Evolutionary conservation across 2,329 filamentous ascomycete species (phyloP).

Genomic region (Diaporthe amygdali): DNA sequence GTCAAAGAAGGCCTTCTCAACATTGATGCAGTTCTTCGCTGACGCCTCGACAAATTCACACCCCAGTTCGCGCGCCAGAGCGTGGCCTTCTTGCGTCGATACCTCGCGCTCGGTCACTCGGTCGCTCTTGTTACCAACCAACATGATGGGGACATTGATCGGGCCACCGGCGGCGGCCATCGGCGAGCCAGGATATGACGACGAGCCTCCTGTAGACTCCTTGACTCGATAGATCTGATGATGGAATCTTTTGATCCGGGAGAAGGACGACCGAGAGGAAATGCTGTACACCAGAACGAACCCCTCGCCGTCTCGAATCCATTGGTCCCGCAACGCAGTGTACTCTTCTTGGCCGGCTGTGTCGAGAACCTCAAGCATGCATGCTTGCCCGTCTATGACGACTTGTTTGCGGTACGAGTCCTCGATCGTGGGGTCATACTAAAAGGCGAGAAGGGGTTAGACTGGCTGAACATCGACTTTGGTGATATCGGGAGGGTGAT

Average conservation of each 20-base stretch:
- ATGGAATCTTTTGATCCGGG: constrained; percentile 93
- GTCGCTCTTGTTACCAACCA: constrained; percentile 98
- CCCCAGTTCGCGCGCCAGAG: constrained; percentile 86
- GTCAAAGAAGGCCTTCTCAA: constrained; percentile 98
- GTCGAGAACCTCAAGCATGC: constrained; percentile 97
- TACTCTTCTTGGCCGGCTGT: constrained; percentile 99
- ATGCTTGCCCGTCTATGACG: constrained; percentile 92
- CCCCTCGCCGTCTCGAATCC: constrained; percentile 97
- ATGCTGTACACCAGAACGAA: constrained; percentile 99
- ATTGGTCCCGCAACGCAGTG: constrained; percentile 94
- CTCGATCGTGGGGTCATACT: constrained; percentile 89
- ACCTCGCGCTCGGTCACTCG: constrained; percentile 95
- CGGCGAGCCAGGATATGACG: constrained; percentile 78
- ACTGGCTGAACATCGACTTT: not conserved
- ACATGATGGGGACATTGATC: constrained; percentile 88
- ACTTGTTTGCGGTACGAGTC: constrained; percentile 89
- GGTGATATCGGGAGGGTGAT: not conserved
- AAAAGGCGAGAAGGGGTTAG: constrained; percentile 14
- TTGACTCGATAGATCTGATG: constrained; percentile 97
- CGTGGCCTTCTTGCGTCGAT: constrained; percentile 93
- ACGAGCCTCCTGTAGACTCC: constrained; percentile 80
- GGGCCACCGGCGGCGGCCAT: constrained; percentile 64
- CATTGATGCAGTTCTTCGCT: constrained; percentile 97
- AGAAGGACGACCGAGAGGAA: constrained; percentile 93
- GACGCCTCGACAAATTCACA: constrained; percentile 98